These are phyloP conservation scores for Candolleomyces aberdarensis DNA, from an alignment of 768 basidiomycete genomes.

Conservation along the genomic window DNA sequence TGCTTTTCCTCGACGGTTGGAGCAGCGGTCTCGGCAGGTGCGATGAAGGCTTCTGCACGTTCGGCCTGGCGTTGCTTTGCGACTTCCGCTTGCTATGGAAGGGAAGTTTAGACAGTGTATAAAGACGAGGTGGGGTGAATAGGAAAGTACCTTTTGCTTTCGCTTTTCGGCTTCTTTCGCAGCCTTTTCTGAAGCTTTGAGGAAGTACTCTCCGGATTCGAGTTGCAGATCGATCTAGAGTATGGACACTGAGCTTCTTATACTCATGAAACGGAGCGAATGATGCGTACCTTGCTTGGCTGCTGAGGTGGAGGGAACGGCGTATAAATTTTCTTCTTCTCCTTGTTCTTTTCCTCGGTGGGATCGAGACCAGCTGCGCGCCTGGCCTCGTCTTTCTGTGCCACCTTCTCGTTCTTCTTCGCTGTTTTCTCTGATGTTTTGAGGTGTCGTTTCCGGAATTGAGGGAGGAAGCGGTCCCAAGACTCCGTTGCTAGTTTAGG, in stretches of 20 bases:
- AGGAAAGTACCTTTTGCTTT: slow-evolving; percentile 64
- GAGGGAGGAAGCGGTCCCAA: slow-evolving; percentile 97
- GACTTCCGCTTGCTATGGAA: slow-evolving; percentile 70
- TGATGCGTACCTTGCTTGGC: slow-evolving; percentile 75
- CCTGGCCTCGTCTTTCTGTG: slow-evolving; percentile 59
- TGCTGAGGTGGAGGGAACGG: slow-evolving; percentile 96
- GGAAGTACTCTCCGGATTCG: slow-evolving; percentile 97
- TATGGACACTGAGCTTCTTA: not conserved
- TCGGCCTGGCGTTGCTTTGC: slow-evolving; percentile 69
- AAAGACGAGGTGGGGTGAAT: slow-evolving; percentile 4
- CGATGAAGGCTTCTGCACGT: slow-evolving; percentile 84
- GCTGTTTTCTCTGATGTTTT: slow-evolving; percentile 92
- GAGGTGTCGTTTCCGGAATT: slow-evolving; percentile 91
- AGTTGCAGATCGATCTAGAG: slow-evolving; percentile 84
- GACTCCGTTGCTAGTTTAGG: slow-evolving; percentile 91
- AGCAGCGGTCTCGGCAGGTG: slow-evolving; percentile 75
- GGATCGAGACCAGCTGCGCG: slow-evolving; percentile 61
- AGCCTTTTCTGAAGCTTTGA: slow-evolving; percentile 87
- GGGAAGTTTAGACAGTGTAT: slow-evolving; percentile 1
- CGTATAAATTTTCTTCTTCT: slow-evolving; percentile 86
- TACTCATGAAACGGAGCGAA: not conserved
- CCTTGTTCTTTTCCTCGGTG: slow-evolving; percentile 22
- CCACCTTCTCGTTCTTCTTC: slow-evolving; percentile 76
- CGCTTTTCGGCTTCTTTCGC: slow-evolving; percentile 65
- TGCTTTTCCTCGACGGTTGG: slow-evolving; percentile 78